phyloP scores from a whole-genome alignment of 2,329 filamentous ascomycete genomes.

The Pseudogymnoascus pannorum region DNA sequence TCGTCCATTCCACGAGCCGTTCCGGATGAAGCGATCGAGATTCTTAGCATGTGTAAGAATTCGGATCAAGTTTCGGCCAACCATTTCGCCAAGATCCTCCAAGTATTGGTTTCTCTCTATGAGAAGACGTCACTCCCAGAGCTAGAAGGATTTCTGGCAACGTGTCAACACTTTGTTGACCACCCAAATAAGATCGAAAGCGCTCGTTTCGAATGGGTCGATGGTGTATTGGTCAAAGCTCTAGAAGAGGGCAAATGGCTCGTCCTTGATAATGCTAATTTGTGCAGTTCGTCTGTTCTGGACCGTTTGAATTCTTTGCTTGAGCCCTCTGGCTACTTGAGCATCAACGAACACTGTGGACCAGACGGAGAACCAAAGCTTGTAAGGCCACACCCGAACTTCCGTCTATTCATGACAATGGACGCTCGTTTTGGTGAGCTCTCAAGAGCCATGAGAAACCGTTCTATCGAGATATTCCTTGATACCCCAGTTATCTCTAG shows the following conservation, averaged over 20 bases:
- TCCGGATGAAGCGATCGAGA: conserved; percentile 39
- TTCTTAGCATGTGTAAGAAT: conserved; percentile 44
- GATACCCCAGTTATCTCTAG: conserved; percentile 30
- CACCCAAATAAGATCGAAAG: conserved; percentile 54
- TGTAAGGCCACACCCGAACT: conserved; percentile 74
- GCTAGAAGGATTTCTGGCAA: conserved; percentile 20
- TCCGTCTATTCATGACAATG: conserved; percentile 89
- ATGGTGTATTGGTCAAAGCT: conserved; percentile 84
- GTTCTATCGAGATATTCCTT: conserved; percentile 83
- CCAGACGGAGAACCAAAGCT: conserved; percentile 73
- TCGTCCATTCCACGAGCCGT: conserved; percentile 40
- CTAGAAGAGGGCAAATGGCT: conserved; percentile 84
- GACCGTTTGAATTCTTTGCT: conserved; percentile 91
- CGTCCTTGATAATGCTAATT: conserved; percentile 91
- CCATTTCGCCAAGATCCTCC: conserved; percentile 25
- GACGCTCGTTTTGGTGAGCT: conserved; percentile 88
- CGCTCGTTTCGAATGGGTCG: conserved; percentile 90
- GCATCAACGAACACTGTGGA: conserved; percentile 88
- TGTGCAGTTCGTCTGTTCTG: conserved; percentile 90
- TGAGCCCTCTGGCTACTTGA: conserved; percentile 79
- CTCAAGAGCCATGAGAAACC: conserved; percentile 92
- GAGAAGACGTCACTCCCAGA: conserved; percentile 36
- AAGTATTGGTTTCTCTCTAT: conserved; percentile 25
- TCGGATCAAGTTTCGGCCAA: conserved; percentile 13
- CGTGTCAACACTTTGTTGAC: conserved; percentile 37